These are phyloP conservation scores for Colletotrichum sp. DNA, from an alignment of 2,329 filamentous ascomycete species.

Conservation along the genomic window DNA sequence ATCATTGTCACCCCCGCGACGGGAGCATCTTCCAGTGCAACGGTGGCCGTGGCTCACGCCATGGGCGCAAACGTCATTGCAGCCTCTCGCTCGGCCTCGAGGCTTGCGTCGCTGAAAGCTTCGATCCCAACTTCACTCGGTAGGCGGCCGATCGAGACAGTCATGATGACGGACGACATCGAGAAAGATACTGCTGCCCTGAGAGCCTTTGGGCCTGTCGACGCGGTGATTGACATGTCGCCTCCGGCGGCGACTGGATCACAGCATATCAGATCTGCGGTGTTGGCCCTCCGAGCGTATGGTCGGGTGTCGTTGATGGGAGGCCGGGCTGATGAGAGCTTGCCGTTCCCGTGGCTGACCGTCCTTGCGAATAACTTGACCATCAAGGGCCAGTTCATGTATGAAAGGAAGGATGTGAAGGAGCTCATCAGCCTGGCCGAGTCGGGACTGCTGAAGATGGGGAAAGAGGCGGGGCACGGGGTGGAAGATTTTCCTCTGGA, in stretches of 20 bases:
- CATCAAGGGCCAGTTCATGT: constrained; percentile 46
- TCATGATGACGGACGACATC: constrained; percentile 43
- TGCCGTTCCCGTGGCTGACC: constrained; percentile 26
- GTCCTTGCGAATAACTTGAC: constrained; percentile 29
- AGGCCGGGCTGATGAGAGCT: constrained; percentile 26
- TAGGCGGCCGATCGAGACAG: constrained; percentile 32
- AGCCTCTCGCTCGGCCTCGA: not conserved
- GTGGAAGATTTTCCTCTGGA: constrained; percentile 31
- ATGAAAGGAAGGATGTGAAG: constrained; percentile 35
- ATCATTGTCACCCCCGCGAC: not conserved
- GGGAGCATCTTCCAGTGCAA: not conserved
- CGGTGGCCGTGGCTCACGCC: not conserved
- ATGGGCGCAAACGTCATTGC: not conserved
- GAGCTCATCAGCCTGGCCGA: constrained; percentile 43
- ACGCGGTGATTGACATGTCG: constrained; percentile 49
- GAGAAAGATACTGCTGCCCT: constrained; percentile 39
- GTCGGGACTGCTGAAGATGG: constrained; percentile 37
- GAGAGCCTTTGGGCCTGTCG: constrained; percentile 28
- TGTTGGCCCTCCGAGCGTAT: constrained; percentile 36
- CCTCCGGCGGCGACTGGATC: constrained; percentile 28
- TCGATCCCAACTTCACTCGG: not conserved
- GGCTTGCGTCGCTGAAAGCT: not conserved
- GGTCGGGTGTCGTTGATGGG: not conserved
- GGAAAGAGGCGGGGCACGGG: constrained; percentile 29
- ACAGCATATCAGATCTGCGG: constrained; percentile 29